Base-by-base conservation (phyloP, 306 rosid genomes). In the Myrica gale region DNA sequence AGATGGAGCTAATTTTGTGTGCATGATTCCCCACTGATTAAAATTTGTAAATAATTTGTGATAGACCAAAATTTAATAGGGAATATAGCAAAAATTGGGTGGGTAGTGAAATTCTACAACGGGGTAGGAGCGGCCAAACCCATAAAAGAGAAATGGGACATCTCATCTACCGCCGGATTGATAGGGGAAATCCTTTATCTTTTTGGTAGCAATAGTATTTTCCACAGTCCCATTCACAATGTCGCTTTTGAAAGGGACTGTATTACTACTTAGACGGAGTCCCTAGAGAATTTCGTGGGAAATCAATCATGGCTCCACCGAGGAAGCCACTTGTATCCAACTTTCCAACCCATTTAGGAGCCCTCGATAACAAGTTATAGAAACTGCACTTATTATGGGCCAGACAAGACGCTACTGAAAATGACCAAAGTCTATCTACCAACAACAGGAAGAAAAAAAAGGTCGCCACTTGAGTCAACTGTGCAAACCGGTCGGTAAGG, bases 131-230 rank as follows among this genome's bases (percentile, higher is more conserved):
- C 12, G 11, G 37, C 37, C 37, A 32, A 21, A 32, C 32, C 39
- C 55, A 4, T 60, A 7, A 55, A 37, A 67, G 21, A 71, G 54
- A 72, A 10, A 57, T 52, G 75, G 48, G 66, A 80, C 20, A 78
- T 80, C 62, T 69, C 8, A 78, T 81, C 69, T 68, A 58, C 43
- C 71, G 79, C 85, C 83, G 83, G 85, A 85, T 78, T 81, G 78
- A 67, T 20, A 81, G 85, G 88, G 68, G 15, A 65, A 75, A 51
- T 6, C 51, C 78, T 53, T 48, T 48, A 0, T 5, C 53, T 15
- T 48, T 2, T 48, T 48, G 69, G 57, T 51, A 74, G 61, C 57
- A 65, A 63, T 50, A 74, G 66, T 65, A 56, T 52, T 71, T 77
- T 78, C 69, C 58, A 43, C 57, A 56, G 74, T 26, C 48, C 69